Base-by-base conservation (phyloP, 164 flowering plant species). In the Umbilicus rupestris region DNA sequence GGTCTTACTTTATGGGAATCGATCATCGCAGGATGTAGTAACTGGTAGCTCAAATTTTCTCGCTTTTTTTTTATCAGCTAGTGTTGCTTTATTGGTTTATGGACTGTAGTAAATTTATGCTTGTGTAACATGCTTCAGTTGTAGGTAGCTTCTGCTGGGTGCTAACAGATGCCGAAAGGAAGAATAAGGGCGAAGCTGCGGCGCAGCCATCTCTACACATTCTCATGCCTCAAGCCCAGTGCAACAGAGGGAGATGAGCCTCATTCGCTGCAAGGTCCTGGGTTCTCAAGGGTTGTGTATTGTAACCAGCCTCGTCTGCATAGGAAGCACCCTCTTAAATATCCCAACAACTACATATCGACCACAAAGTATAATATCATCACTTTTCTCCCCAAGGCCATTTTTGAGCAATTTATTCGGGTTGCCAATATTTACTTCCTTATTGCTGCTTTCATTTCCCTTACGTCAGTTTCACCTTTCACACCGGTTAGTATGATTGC, bases 401-500 rank as follows among this genome's bases (percentile, higher is more conserved):
- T 89, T 33, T 94, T 87, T 69, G 99, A 94, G 84, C 99, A 94
- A 72, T 94, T 94, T 65, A 78, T 90, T 1, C 75, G 99, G n/a
- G 99, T 92, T 69, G 99, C 99, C 39, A 94, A 94, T 73, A 6
- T 94, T 47, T 93, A 93, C 78, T 94, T 94, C 68, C 99, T 94
- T 39, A 65, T 88, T 71, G 88, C 96, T 62, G 96, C 97, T 20
- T 41, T 69, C 50, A 72, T 89, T 33, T 94, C 99, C 0, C 76
- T 87, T 7, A 85, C 96, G 35, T 79, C 88, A 2, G 74, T 91
- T 28, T 66, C 96, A 0, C 97, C 97, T 16, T 94, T 91, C 77
- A 71, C 84, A 62, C 70, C 95, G 28, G 78, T 82, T 58, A 94
- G 98, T 77, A 89, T 94, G 96, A 87, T 94, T 71, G 91, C 94